Conservation (phyloP, 2,329 filamentous ascomycete genomes). For the Pyricularia sp. region DNA sequence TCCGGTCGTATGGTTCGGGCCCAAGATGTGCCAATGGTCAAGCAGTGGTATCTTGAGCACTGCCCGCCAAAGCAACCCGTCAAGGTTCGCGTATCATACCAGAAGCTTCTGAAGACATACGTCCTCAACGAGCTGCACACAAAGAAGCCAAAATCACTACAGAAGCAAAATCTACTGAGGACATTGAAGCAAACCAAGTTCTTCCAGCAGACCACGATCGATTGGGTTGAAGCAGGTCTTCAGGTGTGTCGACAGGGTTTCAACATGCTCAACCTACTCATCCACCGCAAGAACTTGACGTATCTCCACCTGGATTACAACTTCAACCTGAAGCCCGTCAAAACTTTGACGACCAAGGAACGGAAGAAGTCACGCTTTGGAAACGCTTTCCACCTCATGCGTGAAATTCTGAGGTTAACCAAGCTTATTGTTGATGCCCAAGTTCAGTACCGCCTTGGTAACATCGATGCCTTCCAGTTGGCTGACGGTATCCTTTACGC, state of each 20-base stretch:
- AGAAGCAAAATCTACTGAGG: conserved; percentile 80
- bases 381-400: conserved; percentile 98
- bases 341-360: conserved; percentile 96
- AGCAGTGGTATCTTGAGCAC: conserved; percentile 98
- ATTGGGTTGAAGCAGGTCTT: conserved; percentile 97
- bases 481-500: conserved; percentile 98
- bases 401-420: conserved; percentile 87
- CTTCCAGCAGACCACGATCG: conserved; percentile 98
- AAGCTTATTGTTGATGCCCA: conserved; percentile 98
- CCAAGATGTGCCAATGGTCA: conserved; percentile 91
- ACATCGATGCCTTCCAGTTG: conserved; percentile 97
- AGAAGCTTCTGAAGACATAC: conserved; percentile 91
- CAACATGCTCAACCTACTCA: conserved; percentile 97
- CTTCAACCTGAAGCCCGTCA: conserved; percentile 98
- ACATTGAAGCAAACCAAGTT: conserved; percentile 95
- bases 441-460: conserved; percentile 92
- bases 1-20: conserved; percentile 94
- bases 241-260: conserved; percentile 97
- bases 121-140: conserved; percentile 96
- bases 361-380: conserved; percentile 98
- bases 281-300: conserved; percentile 95
- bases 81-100: conserved; percentile 95
- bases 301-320: conserved; percentile 99
- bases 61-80: conserved; percentile 78
- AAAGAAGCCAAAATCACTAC: conserved; percentile 87